Evolutionary conservation across 2,329 filamentous ascomycete species (phyloP).

Genomic region (Aspergillus quadricinctus): DNA sequence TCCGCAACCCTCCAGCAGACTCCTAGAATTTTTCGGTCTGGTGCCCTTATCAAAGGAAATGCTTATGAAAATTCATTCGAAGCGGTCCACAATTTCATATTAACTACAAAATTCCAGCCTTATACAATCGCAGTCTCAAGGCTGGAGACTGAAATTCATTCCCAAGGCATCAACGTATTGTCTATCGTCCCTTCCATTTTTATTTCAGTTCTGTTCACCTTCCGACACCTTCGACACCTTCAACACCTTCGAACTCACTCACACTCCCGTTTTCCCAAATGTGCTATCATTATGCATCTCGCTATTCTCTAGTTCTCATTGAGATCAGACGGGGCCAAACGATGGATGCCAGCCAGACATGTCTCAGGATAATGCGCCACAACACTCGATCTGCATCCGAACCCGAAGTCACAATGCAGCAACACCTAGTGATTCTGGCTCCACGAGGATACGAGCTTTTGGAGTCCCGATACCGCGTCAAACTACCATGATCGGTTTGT

Average conservation of each 20-base stretch:
- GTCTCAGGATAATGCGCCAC: not conserved
- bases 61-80: not conserved
- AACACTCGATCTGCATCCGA: not conserved
- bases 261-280: not conserved
- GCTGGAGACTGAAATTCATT: not conserved
- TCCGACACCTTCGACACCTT: not conserved
- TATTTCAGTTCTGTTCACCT: not conserved
- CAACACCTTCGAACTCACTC: not conserved
- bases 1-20: not conserved
- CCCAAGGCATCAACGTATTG: not conserved
- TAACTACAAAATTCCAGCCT: not conserved
- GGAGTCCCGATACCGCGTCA: slow-evolving; percentile 3
- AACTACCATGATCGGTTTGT: slow-evolving; percentile 13
- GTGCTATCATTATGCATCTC: not conserved
- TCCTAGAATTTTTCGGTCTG: not conserved
- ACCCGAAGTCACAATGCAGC: not conserved
- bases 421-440: not conserved
- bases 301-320: not conserved
- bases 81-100: not conserved
- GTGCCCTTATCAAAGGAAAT: not conserved
- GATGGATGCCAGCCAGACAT: not conserved
- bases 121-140: not conserved
- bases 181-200: not conserved
- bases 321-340: not conserved
- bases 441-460: not conserved